Percentiles rank a stretch among this genome's conserved stretches.
These are phyloP conservation scores for Sporothrix pseudoabietina DNA, from an alignment of 2,329 filamentous ascomycete genomes.

Conservation along the genomic window DNA sequence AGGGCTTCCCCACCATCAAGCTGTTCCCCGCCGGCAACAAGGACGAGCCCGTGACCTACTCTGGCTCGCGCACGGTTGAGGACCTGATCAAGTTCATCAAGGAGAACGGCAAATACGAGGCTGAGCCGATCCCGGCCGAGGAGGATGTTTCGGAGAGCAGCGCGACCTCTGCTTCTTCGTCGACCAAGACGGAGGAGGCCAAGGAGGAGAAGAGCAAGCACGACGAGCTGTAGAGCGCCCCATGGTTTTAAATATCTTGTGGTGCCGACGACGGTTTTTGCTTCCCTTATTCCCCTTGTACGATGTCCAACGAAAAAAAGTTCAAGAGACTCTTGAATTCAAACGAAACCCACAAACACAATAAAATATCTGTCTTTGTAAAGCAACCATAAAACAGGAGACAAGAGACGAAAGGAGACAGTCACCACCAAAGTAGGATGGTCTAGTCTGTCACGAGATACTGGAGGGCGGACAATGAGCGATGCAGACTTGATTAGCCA, in stretches of 20 bases:
- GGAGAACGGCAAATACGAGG: constrained; percentile 90
- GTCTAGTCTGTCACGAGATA: background rate
- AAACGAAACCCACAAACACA: background rate
- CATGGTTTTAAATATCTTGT: background rate
- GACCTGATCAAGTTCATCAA: constrained; percentile 90
- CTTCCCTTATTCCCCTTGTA: background rate
- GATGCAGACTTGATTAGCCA: background rate
- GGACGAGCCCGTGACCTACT: constrained; percentile 81
- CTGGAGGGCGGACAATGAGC: background rate
- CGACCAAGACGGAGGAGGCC: constrained; percentile 48
- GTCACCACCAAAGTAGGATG: background rate
- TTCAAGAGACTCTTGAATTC: background rate
- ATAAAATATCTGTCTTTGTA: background rate
- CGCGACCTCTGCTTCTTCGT: constrained; percentile 16
- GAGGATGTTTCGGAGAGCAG: constrained; percentile 47
- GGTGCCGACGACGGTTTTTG: background rate
- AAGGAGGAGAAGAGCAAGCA: constrained; percentile 55
- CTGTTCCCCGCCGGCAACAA: constrained; percentile 91
- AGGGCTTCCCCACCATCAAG: constrained; percentile 99
- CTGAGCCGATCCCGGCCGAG: constrained; percentile 65
- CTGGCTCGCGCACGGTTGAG: constrained; percentile 83
- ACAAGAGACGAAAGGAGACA: background rate
- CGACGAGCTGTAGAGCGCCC: constrained; percentile 69
- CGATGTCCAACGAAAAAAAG: constrained; percentile 20
- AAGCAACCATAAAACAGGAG: background rate